Percentiles rank a stretch among this genome's conserved stretches.
Conservation (phyloP, 2,329 filamentous ascomycete genomes). For the Penicillium sp. region DNA sequence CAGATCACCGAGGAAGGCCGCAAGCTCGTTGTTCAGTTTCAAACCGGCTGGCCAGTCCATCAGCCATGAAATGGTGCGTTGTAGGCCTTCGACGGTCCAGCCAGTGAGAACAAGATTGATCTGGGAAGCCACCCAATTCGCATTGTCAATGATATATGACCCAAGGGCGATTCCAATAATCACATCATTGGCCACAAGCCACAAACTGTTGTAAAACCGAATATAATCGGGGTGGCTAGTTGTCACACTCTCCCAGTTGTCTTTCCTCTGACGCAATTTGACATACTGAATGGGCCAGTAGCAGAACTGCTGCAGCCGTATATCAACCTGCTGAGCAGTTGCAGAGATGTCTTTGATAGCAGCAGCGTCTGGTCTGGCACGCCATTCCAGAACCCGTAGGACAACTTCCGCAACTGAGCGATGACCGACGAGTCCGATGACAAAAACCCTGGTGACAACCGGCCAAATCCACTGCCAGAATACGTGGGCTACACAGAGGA, state of each 20-base stretch:
- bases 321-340: constrained; percentile 94
- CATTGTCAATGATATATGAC: constrained; percentile 95
- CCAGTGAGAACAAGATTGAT: constrained; percentile 69
- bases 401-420: constrained; percentile 75
- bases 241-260: constrained; percentile 92
- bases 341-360: constrained; percentile 94
- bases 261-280: constrained; percentile 80
- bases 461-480: constrained; percentile 74
- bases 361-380: constrained; percentile 67
- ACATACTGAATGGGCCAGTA: constrained; percentile 98
- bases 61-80: constrained; percentile 86
- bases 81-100: constrained; percentile 84
- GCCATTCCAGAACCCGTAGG: constrained; percentile 77
- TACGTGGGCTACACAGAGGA: constrained; percentile 64
- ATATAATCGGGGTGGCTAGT: constrained; percentile 97
- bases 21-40: constrained; percentile 91
- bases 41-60: constrained; percentile 93
- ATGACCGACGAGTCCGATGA: constrained; percentile 73
- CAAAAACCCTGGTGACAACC: constrained; percentile 64
- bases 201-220: constrained; percentile 96
- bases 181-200: constrained; percentile 97
- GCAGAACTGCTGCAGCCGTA: constrained; percentile 93
- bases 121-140: constrained; percentile 71
- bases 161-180: constrained; percentile 97
- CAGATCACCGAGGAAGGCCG: constrained; percentile 86